These are phyloP conservation scores for Arachnomyces sp. DNA, from an alignment of 2,329 filamentous ascomycete species.

Conservation along the genomic window DNA sequence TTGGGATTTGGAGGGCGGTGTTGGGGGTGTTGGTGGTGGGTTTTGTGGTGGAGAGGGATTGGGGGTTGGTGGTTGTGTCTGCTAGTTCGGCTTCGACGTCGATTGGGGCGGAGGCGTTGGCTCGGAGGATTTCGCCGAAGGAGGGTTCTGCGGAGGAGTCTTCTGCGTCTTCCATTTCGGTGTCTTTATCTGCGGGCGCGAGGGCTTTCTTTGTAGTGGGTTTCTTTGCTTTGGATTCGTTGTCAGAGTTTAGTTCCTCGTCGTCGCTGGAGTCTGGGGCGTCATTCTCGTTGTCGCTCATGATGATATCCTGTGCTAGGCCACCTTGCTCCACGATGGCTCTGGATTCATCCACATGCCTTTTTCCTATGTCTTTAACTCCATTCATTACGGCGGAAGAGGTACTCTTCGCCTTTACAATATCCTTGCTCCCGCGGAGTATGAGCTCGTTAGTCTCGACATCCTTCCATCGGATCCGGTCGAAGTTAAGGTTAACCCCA, in stretches of 20 bases:
- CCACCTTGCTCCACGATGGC: constrained; percentile 45
- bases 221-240: constrained; percentile 8
- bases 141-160: constrained; percentile 52
- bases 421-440: constrained; percentile 36
- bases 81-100: constrained; percentile 56
- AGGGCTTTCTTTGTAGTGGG: constrained; percentile 10
- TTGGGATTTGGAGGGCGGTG: constrained; percentile 45
- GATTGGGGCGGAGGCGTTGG: constrained; percentile 60
- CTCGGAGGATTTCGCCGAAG: constrained; percentile 77
- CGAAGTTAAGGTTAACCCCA: constrained; percentile 42
- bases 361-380: constrained; percentile 41
- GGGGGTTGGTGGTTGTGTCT: constrained; percentile 35
- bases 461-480: constrained; percentile 40
- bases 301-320: constrained; percentile 34
- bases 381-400: constrained; percentile 46
- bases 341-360: constrained; percentile 50
- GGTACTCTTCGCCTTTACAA: constrained; percentile 36
- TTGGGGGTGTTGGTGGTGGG: constrained; percentile 35
- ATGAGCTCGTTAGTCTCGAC: constrained; percentile 36
- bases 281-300: constrained; percentile 22
- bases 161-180: constrained; percentile 23
- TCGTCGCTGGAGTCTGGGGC: constrained; percentile 20
- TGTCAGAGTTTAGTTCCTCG: constrained; percentile 15
- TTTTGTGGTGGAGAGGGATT: constrained; percentile 39
- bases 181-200: constrained; percentile 24